Evolutionary conservation across 1,284 basidiomycete genomes (phyloP).

Genomic region (Phellinidium pouzarii): DNA sequence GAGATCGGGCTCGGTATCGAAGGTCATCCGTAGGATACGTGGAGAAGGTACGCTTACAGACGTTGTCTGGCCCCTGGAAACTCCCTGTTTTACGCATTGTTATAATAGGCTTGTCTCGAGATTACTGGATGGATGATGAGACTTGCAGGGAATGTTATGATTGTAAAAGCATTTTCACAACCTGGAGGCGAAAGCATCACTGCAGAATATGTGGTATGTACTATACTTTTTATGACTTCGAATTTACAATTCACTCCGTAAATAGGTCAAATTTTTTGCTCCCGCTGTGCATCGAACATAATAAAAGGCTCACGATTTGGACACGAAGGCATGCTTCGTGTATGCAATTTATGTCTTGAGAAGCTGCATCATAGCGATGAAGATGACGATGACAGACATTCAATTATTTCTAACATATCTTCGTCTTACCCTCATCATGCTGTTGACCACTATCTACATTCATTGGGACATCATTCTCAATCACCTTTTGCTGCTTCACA

Average conservation of each 20-base stretch:
- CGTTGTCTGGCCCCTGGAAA: background rate
- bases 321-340: conserved; percentile 85
- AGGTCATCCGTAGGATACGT: conserved; percentile 80
- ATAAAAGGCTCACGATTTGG: conserved; percentile 94
- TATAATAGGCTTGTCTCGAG: conserved; percentile 64
- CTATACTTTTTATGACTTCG: conserved; percentile 2
- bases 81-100: conserved; percentile 10
- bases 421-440: conserved; percentile 59
- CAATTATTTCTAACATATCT: conserved; percentile 59
- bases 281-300: conserved; percentile 93
- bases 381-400: conserved; percentile 74
- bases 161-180: conserved; percentile 86
- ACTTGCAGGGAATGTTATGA: conserved; percentile 94
- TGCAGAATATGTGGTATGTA: conserved; percentile 83
- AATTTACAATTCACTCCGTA: conserved; percentile 14
- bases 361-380: conserved; percentile 79
- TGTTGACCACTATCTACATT: conserved; percentile 38
- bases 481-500: conserved; percentile 88
- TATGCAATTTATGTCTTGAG: conserved; percentile 91
- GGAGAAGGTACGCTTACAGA: conserved; percentile 60
- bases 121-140: conserved; percentile 98
- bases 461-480: conserved; percentile 54
- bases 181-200: conserved; percentile 92
- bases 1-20: conserved; percentile 76
- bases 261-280: conserved; percentile 85